Percentiles rank a stretch among this genome's conserved stretches.
These are phyloP conservation scores for Austroboletus eburneus DNA, from an alignment of 768 basidiomycete genomes.

Conservation along the genomic window DNA sequence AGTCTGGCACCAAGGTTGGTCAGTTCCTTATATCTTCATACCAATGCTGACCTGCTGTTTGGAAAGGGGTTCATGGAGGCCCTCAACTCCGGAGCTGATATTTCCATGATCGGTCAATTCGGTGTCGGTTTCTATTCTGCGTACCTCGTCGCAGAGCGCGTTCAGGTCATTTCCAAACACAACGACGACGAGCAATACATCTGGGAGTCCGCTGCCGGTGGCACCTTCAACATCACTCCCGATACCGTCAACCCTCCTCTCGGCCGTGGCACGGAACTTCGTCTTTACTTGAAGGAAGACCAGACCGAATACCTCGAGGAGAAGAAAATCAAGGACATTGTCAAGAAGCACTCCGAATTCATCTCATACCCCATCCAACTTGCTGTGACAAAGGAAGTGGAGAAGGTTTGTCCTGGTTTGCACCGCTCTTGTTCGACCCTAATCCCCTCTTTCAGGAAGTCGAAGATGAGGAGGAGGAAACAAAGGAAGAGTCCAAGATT, in stretches of 20 bases:
- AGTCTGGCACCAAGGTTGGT: conserved; percentile 86
- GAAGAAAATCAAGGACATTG: conserved; percentile 98
- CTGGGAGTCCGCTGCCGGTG: conserved; percentile 99
- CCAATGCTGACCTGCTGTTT: too few relatives aligned
- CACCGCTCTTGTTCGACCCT: not conserved
- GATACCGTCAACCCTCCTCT: conserved; percentile 88
- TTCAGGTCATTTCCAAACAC: conserved; percentile 99
- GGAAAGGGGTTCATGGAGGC: conserved; percentile 98
- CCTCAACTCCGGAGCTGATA: conserved; percentile 81
- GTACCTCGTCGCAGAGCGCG: conserved; percentile 97
- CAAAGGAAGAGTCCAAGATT: conserved; percentile 69
- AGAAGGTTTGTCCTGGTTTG: conserved; percentile 66
- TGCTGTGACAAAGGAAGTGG: conserved; percentile 97
- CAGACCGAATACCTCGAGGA: conserved; percentile 99
- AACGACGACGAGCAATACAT: conserved; percentile 99
- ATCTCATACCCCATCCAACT: conserved; percentile 99
- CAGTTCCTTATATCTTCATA: not conserved
- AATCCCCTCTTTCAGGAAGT: conserved; percentile 57
- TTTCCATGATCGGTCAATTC: conserved; percentile 98
- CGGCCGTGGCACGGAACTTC: conserved; percentile 91
- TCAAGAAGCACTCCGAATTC: conserved; percentile 99
- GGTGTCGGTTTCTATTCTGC: conserved; percentile 99
- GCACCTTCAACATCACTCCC: conserved; percentile 97
- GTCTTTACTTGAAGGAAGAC: conserved; percentile 95
- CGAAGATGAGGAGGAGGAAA: conserved; percentile 75